Percentiles rank a stretch among this genome's conserved stretches.
Evolutionary conservation across 441 rosid species (phyloP).

Genomic region (Euphorbia celastroides): DNA sequence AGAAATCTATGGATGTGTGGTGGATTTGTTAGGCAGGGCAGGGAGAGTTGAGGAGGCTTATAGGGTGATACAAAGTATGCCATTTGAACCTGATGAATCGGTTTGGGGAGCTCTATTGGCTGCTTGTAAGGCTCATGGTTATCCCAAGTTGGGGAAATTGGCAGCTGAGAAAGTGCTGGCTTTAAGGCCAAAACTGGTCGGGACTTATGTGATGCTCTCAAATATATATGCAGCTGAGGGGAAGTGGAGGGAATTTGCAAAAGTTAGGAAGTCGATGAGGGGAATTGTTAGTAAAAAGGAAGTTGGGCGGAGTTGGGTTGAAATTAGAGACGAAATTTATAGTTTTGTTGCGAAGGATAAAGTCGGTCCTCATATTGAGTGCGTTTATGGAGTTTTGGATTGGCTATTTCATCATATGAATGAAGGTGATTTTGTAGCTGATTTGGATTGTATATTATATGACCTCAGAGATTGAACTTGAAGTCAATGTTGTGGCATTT

Average conservation of each 20-base stretch:
- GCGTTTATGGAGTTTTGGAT: conserved; percentile 41
- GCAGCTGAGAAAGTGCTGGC: conserved; percentile 59
- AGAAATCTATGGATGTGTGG: conserved; percentile 75
- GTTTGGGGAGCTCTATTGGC: conserved; percentile 82
- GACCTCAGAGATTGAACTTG: conserved; percentile 37
- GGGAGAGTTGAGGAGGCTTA: conserved; percentile 82
- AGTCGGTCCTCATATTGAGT: conserved; percentile 31
- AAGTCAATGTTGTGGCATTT: background rate
- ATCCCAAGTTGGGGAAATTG: conserved; percentile 46
- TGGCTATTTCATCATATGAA: conserved; percentile 46
- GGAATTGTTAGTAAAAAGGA: conserved; percentile 61
- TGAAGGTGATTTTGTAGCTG: conserved; percentile 49
- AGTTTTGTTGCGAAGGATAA: conserved; percentile 57
- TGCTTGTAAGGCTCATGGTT: conserved; percentile 67
- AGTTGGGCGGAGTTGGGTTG: conserved; percentile 84
- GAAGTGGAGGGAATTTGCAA: conserved; percentile 64
- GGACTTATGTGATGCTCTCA: conserved; percentile 66
- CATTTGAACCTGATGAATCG: conserved; percentile 66
- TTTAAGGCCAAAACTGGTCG: conserved; percentile 54
- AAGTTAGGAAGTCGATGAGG: conserved; percentile 59
- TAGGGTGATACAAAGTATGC: conserved; percentile 60
- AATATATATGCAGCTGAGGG: conserved; percentile 78
- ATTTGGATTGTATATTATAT: conserved; percentile 35
- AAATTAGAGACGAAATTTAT: conserved; percentile 46
- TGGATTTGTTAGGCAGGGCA: conserved; percentile 86